A percentile compares a stretch with the other conserved stretches of the same genome.
Conservation (phyloP, 2,329 filamentous ascomycete genomes). For the Monilinia fructicola region DNA sequence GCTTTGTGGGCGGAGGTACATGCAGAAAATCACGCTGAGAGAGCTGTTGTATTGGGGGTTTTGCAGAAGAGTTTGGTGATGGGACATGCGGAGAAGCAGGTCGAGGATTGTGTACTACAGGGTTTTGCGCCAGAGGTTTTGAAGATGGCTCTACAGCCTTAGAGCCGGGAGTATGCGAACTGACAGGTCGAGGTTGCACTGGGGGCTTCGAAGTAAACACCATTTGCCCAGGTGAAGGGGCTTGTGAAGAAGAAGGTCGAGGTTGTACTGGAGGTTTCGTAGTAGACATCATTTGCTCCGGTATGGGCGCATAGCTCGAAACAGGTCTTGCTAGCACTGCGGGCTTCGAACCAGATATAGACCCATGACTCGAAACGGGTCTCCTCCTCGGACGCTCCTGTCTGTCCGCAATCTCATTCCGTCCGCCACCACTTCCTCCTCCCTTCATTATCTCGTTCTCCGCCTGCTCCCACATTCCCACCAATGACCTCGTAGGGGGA, state of each 20-base stretch:
- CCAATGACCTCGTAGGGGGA: slow-evolving; percentile 61
- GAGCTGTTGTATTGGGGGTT: background rate
- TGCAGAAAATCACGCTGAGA: background rate
- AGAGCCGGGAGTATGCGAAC: background rate
- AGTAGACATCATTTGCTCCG: slow-evolving; percentile 9
- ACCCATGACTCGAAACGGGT: slow-evolving; percentile 24
- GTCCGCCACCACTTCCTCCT: background rate
- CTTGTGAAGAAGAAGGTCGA: background rate
- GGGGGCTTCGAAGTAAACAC: background rate
- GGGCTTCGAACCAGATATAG: background rate
- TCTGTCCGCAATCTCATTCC: background rate
- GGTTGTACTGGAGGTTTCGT: background rate
- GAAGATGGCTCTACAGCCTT: background rate
- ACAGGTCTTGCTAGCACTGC: slow-evolving; percentile 16
- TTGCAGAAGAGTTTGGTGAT: background rate
- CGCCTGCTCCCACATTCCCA: slow-evolving; percentile 66
- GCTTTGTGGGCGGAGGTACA: background rate
- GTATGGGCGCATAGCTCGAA: slow-evolving; percentile 27
- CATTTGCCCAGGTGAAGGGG: background rate
- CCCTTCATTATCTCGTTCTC: slow-evolving; percentile 22
- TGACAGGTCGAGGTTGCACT: background rate
- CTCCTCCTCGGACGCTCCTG: slow-evolving; percentile 23
- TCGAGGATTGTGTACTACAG: slow-evolving; percentile 1
- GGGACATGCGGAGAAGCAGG: slow-evolving; percentile 2
- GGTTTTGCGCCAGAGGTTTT: slow-evolving; percentile 3